phyloP scores from a whole-genome alignment of 2,329 filamentous ascomycete species.

The Xylariales sp. region DNA sequence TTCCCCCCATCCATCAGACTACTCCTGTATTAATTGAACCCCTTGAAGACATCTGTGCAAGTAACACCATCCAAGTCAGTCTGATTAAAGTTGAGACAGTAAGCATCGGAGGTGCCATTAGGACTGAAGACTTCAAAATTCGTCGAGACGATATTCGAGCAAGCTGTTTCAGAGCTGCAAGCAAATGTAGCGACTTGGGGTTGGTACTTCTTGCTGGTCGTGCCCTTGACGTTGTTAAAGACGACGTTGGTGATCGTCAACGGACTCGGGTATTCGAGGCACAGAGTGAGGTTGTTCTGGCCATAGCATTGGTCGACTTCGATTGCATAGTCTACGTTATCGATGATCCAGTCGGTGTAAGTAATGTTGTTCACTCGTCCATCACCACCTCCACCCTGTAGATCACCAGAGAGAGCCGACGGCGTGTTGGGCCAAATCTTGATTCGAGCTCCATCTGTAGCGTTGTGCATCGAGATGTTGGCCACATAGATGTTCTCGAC shows the following conservation, averaged over 20 bases:
- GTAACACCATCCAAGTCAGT: constrained; percentile 4
- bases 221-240: constrained; percentile 49
- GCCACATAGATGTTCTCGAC: constrained; percentile 53
- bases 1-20: no score
- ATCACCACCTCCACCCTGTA: constrained; percentile 54
- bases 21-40: constrained; percentile 9
- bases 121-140: constrained; percentile 8
- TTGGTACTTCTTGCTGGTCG: constrained; percentile 28
- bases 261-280: constrained; percentile 49
- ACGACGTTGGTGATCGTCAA: constrained; percentile 49
- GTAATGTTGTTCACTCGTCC: constrained; percentile 59
- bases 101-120: constrained; percentile 5
- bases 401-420: constrained; percentile 26
- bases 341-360: constrained; percentile 50
- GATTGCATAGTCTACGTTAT: constrained; percentile 59
- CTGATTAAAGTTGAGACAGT: constrained; percentile 9
- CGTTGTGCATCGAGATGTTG: constrained; percentile 43
- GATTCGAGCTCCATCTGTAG: constrained; percentile 57
- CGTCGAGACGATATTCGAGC: constrained; percentile 9
- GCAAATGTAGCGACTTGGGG: constrained; percentile 14
- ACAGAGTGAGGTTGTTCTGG: constrained; percentile 46
- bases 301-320: constrained; percentile 39
- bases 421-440: constrained; percentile 58
- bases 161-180: constrained; percentile 13
- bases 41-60: constrained; percentile 6